Base-by-base conservation (phyloP, 352 stramenopile species). In the Pythium myriotylum region DNA sequence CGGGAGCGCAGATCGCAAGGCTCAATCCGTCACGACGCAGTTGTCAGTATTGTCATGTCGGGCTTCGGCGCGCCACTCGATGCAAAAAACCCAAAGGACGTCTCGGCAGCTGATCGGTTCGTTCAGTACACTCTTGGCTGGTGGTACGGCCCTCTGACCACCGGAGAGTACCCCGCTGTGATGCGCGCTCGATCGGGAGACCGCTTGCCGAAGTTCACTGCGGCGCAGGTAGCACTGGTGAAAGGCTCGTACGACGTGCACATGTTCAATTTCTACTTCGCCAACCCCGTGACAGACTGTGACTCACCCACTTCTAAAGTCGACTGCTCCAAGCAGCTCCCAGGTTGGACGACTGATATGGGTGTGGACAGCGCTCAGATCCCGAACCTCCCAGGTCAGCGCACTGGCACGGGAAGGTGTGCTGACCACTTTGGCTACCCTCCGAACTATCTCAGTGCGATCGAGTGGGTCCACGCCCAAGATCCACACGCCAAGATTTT, bases 291-390 rank as follows among this genome's bases (percentile, higher is more conserved):
- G 19, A 49, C 42, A 6, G 19, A 22, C 22, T 49, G 42, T 24
- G 42, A 22, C 42, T 49, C 42, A 12, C 19, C 42, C 10, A 49
- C 42, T 10, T 35, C 29, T 5, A 35, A 35, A 10, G 29, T 35
- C 29, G 29, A 97, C 98, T 91, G 23, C 76, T 98, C 46, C 92
- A 92, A 61, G 74, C 73, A 27, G 86, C 97, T 70, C 72, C 64
- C 26, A 12, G 74, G 77, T 14, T 84, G 73, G 74, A 62, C 77
- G 40, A 64, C 69, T 39, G 77, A 87, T 45, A 62, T 79, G 46
- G 77, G 72, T 22, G 68, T 86, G n/a, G 77, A 86, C 32, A 64
- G 70, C 33, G 70, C 62, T 8, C 88, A 83, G 47, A 61, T 59
- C 12, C 83, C 81, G 73, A 42, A 81, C 65, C 66, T 60, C 75